phyloP scores from a whole-genome alignment of 1,139 yeast species.

The Nakaseomyces sp. region DNA sequence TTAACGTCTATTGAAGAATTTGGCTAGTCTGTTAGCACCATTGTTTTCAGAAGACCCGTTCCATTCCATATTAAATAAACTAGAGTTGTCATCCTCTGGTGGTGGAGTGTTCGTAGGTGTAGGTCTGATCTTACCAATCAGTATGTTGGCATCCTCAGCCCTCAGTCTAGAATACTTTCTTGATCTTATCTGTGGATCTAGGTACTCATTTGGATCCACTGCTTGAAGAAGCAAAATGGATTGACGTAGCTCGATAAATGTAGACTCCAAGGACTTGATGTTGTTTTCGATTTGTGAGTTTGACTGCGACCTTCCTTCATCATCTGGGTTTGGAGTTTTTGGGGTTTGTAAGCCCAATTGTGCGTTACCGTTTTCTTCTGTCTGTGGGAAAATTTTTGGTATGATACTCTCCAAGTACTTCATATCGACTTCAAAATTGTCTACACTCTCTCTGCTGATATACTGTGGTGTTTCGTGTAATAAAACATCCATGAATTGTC shows the following conservation, averaged over 20 bases:
- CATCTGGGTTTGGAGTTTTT: conserved; percentile 5
- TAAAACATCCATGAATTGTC: conserved; percentile 56
- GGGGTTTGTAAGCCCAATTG: conserved; percentile 3
- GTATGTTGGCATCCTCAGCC: conserved; percentile 46
- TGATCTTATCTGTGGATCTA: conserved; percentile 46
- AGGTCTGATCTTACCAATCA: conserved; percentile 37
- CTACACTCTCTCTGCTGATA: conserved; percentile 41
- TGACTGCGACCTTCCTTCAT: conserved; percentile 27
- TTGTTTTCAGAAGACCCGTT: conserved; percentile 8
- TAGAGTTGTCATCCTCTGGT: conserved; percentile 12
- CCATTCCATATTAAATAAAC: conserved; percentile 7
- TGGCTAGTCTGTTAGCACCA: conserved; percentile 21
- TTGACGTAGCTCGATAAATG: conserved; percentile 54
- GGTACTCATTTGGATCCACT: conserved; percentile 45
- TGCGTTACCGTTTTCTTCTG: conserved; percentile 5
- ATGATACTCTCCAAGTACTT: conserved; percentile 48
- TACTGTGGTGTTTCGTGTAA: conserved; percentile 39
- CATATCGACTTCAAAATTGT: conserved; percentile 56
- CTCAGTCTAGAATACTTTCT: conserved; percentile 53
- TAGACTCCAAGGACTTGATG: conserved; percentile 39
- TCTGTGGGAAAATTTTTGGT: conserved; percentile 34
- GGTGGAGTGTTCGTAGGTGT: conserved; percentile 9
- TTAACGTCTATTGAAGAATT: conserved; percentile 24
- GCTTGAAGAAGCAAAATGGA: conserved; percentile 47
- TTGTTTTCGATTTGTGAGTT: conserved; percentile 31